Evolutionary conservation across 495 filamentous ascomycete species (phyloP), one percentile per base, ranked within the genome.

Genomic region (Aspergillus conjunctus): DNA sequence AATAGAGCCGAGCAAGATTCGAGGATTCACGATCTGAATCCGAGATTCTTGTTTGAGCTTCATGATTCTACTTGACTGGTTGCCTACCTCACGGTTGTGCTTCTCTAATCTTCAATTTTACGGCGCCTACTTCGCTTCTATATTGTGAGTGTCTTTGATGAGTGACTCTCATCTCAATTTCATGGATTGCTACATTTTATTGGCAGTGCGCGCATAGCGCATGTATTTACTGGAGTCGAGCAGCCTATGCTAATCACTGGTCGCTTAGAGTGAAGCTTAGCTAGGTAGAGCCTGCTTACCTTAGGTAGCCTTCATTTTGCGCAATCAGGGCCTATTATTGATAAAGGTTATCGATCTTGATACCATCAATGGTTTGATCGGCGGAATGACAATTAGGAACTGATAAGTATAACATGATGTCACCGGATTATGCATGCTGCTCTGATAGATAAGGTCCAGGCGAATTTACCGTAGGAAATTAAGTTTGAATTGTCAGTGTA

Each of bases 181-280:
- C 9, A 17, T 7, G 17, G 20, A 32, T 21, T 51, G 15, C 45
- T 49, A 11, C 15, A 49, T 51, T 51, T 51, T 30, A 51, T 12
- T 15, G 11, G 22, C 20, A 51, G 49, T 32, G 49, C 49, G 49
- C 49, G 49, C 14, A 51, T 51, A 51, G 49, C 49, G 21, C 49
- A 51, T 51, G 48, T 51, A 51, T 51, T 51, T n/a, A n/a, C 26
- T 14, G 44, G 18, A 21, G 7, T 48, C 17, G 9, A 48, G 44
- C 21, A 17, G 26, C 26, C 26, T 21, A 17, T 11, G 17, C 44
- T 21, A 21, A 48, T 48, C 44, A 48, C n/a, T 11, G 39, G 39
- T n/a, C 39, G 39, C 5, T 15, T 43, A 17, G 12, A 12, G 5
- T 11, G 37, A 12, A 41, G 37, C 39, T 43, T 43, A 43, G 14